These are phyloP conservation scores for Crithidia sp. DNA, from an alignment of 208 protist species.

Conservation along the genomic window DNA sequence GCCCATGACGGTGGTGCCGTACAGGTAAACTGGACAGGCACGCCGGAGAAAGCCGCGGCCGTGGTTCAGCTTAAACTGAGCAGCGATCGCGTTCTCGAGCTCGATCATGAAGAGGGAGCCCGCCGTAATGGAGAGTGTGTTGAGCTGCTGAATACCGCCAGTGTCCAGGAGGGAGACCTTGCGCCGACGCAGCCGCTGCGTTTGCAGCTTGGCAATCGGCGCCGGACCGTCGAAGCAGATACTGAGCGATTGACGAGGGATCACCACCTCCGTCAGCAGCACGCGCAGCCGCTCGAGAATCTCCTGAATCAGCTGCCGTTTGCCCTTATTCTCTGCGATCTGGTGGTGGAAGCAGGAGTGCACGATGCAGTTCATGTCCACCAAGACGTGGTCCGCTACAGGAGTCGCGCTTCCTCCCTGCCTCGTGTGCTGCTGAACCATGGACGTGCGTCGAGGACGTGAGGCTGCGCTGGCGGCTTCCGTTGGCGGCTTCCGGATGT, in stretches of 20 bases:
- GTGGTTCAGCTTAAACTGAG: slow-evolving; percentile 67
- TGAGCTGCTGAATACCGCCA: slow-evolving; percentile 49
- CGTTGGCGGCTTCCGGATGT: not conserved
- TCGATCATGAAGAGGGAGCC: slow-evolving; percentile 87
- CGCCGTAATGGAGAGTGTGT: slow-evolving; percentile 76
- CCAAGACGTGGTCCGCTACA: slow-evolving; percentile 73
- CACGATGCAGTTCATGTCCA: slow-evolving; percentile 90
- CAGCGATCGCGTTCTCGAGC: slow-evolving; percentile 83
- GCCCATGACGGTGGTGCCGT: slow-evolving; percentile 79
- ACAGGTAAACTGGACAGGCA: slow-evolving; percentile 70
- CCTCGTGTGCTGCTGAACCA: not conserved
- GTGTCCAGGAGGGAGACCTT: slow-evolving; percentile 66
- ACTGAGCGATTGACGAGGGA: slow-evolving; percentile 66
- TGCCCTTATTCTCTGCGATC: slow-evolving; percentile 37
- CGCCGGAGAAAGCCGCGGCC: slow-evolving; percentile 67
- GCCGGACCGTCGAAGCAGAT: slow-evolving; percentile 86
- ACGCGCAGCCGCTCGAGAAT: slow-evolving; percentile 72
- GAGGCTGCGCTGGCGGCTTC: slow-evolving; percentile 1
- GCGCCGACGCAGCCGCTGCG: slow-evolving; percentile 80
- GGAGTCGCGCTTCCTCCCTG: not conserved
- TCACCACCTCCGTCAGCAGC: slow-evolving; percentile 68
- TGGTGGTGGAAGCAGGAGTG: slow-evolving; percentile 67
- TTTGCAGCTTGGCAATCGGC: slow-evolving; percentile 82
- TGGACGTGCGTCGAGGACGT: slow-evolving; percentile 27
- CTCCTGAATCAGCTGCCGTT: slow-evolving; percentile 75